Percentiles rank a stretch among this genome's conserved stretches.
These are phyloP conservation scores for Calonectria pseudoturangicola DNA, from an alignment of 2,329 filamentous ascomycete species.

Conservation along the genomic window DNA sequence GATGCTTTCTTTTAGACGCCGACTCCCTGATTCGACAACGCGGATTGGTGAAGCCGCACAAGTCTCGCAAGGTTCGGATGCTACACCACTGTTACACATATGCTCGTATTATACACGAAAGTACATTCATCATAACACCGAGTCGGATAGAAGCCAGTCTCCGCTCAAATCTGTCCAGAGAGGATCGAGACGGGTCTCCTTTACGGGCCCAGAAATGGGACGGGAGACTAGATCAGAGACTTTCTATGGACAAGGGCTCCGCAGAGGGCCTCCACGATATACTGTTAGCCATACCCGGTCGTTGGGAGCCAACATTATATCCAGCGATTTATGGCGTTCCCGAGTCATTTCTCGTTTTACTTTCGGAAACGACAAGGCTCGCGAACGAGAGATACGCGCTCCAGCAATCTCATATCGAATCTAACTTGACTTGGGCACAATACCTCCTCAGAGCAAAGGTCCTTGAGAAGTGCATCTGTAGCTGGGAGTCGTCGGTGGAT, in stretches of 20 bases:
- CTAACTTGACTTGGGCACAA: conserved; percentile 11
- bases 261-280: conserved; percentile 2
- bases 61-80: conserved; percentile 26
- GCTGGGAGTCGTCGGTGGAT: conserved; percentile 17
- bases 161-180: background rate
- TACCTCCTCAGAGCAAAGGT: conserved; percentile 13
- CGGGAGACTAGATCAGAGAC: conserved; percentile 14
- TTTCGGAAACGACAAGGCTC: conserved; percentile 8
- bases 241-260: background rate
- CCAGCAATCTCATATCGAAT: background rate
- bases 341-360: conserved; percentile 23
- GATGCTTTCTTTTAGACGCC: conserved; percentile 17
- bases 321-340: conserved; percentile 8
- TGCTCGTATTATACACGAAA: conserved; percentile 18
- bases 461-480: conserved; percentile 23
- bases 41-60: conserved; percentile 9
- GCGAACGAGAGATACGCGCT: conserved; percentile 18
- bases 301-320: conserved; percentile 12
- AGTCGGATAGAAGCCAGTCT: background rate
- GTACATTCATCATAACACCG: conserved; percentile 14
- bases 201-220: conserved; percentile 13
- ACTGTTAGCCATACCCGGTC: background rate
- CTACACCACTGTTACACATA: conserved; percentile 23
- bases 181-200: conserved; percentile 1
- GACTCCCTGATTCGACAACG: conserved; percentile 11